Base-by-base conservation (phyloP, 2,329 filamentous ascomycete genomes). In the Colletotrichum agaves region DNA sequence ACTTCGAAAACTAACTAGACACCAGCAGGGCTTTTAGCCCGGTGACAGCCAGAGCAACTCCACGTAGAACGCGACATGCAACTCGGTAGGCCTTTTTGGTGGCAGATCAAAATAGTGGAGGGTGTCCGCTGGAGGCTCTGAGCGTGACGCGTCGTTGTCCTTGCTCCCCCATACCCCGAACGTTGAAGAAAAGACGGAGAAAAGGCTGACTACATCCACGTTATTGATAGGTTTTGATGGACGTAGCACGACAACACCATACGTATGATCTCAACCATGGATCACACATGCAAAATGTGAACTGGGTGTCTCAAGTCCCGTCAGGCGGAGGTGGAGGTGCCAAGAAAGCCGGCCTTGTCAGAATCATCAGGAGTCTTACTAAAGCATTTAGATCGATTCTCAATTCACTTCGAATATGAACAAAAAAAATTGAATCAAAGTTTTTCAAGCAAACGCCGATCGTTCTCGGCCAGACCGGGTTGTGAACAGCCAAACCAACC, bases 371-470 rank as follows among this genome's bases (percentile, higher is more conserved):
- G 15, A 33, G 17, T 3, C 4, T 27, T 17, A n/a, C 12, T 6
- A 58, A 58, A 17, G 19, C 1, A 15, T n/a, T 21, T 2, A 33
- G 5, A 8, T 5, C 15, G 17, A 5, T 3, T 19, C 13, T 50
- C 23, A 13, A 7, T 7, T 15, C 19, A 31, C 3, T 7, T 7
- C 10, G n/a, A 31, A 3, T n/a, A 4, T 6, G 15, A 15, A 17
- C 7, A 17, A 33, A 21, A 21, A 10, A 3, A 23, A 17, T 27
- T n/a, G 4, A 23, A 27, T 15, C n/a, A 17, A 3, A 19, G 10
- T 17, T 23, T 46, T 59, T 39, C 6, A 19, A 41, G 8, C 19
- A 39, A 19, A n/a, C 46, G 61, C 61, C 53, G 46, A 55, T 55
- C 27, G 31, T 50, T 37, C 15, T 27, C n/a, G 5, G 19, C 4